Conservation (phyloP, 352 stramenopile genomes). For the Pythium guiyangense region DNA sequence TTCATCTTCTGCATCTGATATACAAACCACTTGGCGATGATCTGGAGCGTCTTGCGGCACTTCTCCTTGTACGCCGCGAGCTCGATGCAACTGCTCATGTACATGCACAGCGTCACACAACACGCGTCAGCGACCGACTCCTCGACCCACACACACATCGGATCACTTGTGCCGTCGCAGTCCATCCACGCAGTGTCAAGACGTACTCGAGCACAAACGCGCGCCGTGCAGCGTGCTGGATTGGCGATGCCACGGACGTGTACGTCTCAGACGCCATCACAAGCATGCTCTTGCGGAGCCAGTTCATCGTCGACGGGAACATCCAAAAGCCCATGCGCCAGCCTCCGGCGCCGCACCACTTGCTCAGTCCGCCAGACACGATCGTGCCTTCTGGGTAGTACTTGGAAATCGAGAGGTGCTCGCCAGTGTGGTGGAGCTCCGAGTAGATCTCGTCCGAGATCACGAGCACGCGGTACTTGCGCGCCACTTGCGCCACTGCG, state of each 20-base stretch:
- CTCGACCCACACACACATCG: background rate
- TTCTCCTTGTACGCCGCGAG: slow-evolving; percentile 78
- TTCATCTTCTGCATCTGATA: slow-evolving; percentile 86
- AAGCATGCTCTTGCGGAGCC: slow-evolving; percentile 84
- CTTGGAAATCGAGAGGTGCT: slow-evolving; percentile 79
- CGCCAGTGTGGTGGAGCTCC: slow-evolving; percentile 68
- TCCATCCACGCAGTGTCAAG: background rate
- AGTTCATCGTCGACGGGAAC: slow-evolving; percentile 70
- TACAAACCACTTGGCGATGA: slow-evolving; percentile 78
- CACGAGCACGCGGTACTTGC: slow-evolving; percentile 86
- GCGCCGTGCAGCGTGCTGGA: slow-evolving; percentile 78
- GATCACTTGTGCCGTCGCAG: too few species aligned
- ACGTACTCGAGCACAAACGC: slow-evolving; percentile 76
- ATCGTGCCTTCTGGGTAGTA: slow-evolving; percentile 88
- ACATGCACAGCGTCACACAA: background rate
- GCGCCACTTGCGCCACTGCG: slow-evolving; percentile 61
- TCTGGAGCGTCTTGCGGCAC: slow-evolving; percentile 73
- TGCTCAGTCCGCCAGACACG: slow-evolving; percentile 82
- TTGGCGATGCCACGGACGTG: slow-evolving; percentile 80
- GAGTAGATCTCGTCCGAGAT: slow-evolving; percentile 90
- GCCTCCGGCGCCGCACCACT: slow-evolving; percentile 84
- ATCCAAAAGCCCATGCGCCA: slow-evolving; percentile 89
- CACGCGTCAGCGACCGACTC: background rate
- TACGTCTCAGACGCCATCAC: slow-evolving; percentile 89
- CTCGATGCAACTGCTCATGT: slow-evolving; percentile 57